Percentiles rank a stretch among this genome's conserved stretches.
These are phyloP conservation scores for Acer saccharum DNA, from an alignment of 345 rosid genomes.

Conservation along the genomic window DNA sequence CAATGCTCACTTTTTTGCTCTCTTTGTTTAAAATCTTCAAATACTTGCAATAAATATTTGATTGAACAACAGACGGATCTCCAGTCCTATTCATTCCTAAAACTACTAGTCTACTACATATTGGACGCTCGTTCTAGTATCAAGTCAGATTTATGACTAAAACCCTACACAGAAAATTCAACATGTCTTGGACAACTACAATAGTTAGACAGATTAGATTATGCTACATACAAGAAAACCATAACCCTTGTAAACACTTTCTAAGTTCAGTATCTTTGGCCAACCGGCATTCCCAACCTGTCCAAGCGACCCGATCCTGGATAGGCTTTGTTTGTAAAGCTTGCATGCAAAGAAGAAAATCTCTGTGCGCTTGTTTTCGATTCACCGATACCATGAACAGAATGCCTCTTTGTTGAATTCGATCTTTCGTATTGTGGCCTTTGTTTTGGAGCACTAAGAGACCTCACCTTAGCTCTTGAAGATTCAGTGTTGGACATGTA, in stretches of 20 bases:
- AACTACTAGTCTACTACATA: no score
- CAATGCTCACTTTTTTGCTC: not conserved
- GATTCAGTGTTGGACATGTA: slow-evolving; percentile 93
- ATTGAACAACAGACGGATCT: not conserved
- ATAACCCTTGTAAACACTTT: not conserved
- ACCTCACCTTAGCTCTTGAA: slow-evolving; percentile 78
- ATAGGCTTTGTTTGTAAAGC: slow-evolving; percentile 70
- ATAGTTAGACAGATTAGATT: not conserved
- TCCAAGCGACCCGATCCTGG: slow-evolving; percentile 96
- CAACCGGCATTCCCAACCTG: slow-evolving; percentile 80
- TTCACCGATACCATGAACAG: slow-evolving; percentile 45
- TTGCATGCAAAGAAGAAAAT: slow-evolving; percentile 54
- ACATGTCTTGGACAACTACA: not conserved
- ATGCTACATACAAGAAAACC: not conserved
- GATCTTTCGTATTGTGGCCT: slow-evolving; percentile 74
- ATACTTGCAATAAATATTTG: not conserved
- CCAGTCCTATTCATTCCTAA: not conserved
- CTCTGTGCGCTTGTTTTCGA: slow-evolving; percentile 50
- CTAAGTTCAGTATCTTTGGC: slow-evolving; percentile 38
- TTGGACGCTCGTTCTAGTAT: no score
- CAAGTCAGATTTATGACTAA: no score
- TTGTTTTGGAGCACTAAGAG: slow-evolving; percentile 80
- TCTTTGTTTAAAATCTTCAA: not conserved
- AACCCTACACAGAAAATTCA: not conserved
- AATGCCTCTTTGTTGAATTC: slow-evolving; percentile 61